phyloP scores from a whole-genome alignment of 495 filamentous ascomycete genomes.

The Hypoxylon subgilvum region DNA sequence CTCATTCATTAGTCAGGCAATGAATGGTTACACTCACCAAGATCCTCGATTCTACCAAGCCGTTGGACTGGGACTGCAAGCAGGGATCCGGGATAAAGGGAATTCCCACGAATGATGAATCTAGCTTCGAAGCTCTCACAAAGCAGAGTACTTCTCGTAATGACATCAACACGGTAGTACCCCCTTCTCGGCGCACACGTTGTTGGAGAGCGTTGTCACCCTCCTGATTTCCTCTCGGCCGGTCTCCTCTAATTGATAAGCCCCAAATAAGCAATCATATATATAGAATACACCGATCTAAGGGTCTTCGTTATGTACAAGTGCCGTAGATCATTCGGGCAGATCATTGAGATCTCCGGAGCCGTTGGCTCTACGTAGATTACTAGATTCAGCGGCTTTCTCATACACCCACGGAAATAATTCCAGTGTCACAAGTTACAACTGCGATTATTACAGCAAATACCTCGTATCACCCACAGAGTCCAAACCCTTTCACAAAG shows the following conservation, averaged over 20 bases:
- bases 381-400: no score
- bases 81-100: conserved; percentile 30
- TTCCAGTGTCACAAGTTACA: neutral
- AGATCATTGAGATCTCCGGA: conserved; percentile 26
- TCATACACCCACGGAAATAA: neutral
- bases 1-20: conserved; percentile 25
- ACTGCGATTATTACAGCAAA: neutral
- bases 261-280: conserved; percentile 2
- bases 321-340: conserved; percentile 26
- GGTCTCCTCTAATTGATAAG: conserved; percentile 14
- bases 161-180: conserved; percentile 24
- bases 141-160: conserved; percentile 5
- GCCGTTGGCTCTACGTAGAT: no score
- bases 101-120: conserved; percentile 27
- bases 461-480: neutral
- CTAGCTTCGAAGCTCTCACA: conserved; percentile 11
- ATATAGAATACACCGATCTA: neutral
- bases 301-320: conserved; percentile 5
- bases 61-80: conserved; percentile 38
- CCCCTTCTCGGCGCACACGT: conserved; percentile 3
- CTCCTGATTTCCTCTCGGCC: neutral
- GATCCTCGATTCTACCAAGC: conserved; percentile 36
- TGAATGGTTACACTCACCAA: conserved; percentile 33
- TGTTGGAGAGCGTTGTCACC: conserved; percentile 1
- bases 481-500: no score